A percentile compares a stretch with the other conserved stretches of the same genome.
Evolutionary conservation across 805 yeast genomes (phyloP).

Genomic region (Wickerhamiella slavikovae): DNA sequence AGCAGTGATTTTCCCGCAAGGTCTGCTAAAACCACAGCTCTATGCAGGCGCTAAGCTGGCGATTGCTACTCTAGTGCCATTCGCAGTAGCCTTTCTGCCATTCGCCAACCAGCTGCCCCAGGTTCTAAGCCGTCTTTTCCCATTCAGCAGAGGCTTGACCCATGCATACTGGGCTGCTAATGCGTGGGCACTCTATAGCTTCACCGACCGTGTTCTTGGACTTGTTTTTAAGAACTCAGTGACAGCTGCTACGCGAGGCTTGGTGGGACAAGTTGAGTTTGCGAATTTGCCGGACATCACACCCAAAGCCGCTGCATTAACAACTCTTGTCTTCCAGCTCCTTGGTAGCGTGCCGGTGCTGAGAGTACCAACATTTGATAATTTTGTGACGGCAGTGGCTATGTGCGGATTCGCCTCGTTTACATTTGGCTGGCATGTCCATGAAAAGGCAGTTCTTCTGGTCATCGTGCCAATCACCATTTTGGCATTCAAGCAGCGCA

Average conservation of each 20-base stretch:
- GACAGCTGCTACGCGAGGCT: conserved; percentile 49
- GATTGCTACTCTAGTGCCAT: conserved; percentile 36
- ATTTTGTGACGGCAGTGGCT: conserved; percentile 69
- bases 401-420: conserved; percentile 83
- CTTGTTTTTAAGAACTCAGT: conserved; percentile 14
- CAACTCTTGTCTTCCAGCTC: conserved; percentile 70
- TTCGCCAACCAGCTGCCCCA: conserved; percentile 49
- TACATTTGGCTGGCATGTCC: conserved; percentile 97
- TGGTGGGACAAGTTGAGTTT: conserved; percentile 81
- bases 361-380: conserved; percentile 38
- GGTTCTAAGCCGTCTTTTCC: conserved; percentile 54
- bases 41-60: conserved; percentile 40
- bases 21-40: conserved; percentile 28
- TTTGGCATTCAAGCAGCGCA: conserved; percentile 46
- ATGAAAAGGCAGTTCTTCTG: conserved; percentile 87
- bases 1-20: conserved; percentile 34
- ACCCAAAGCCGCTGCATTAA: conserved; percentile 54
- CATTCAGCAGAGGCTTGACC: conserved; percentile 84
- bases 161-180: conserved; percentile 99
- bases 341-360: conserved; percentile 56
- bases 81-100: conserved; percentile 57
- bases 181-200: conserved; percentile 86
- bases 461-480: conserved; percentile 77
- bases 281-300: conserved; percentile 59
- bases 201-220: conserved; percentile 47